Evolutionary conservation across 116 monocot species (phyloP), one percentile per base, ranked within the genome.

Genomic region (Dioscorea cayenensis): DNA sequence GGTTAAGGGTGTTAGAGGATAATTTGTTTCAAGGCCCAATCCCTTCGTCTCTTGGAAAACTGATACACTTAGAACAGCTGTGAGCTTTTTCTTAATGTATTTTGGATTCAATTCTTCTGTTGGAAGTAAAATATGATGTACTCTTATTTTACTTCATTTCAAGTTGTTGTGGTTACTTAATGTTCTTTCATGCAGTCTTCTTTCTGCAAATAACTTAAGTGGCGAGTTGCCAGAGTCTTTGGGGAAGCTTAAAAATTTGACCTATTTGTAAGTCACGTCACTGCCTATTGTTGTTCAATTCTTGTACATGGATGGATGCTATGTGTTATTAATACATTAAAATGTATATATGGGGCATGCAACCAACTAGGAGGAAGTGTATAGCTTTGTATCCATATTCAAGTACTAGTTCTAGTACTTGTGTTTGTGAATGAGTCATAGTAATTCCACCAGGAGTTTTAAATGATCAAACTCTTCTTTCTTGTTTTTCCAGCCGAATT

Each of bases 161-260:
- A 12, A 43, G 43, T 43, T 43, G 43, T 55, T 43, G 43, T 55
- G 55, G n/a, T 55, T 16, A 18, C 4, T 68, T 13, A 78, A 78
- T 16, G 28, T 20, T 23, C 36, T 7, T 50, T 49, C 20, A 13
- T 79, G 14, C 71, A 90, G 86, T 10, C 12, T 72, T 49, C 64
- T 77, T 27, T 37, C 76, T 11, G 67, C 60, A 14, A 86, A 90
- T 48, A 69, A 77, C 66, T 79, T 90, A 28, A 77, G 63, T 27
- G 89, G 89, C 7, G 78, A 79, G 68, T 70, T 90, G 49, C 89
- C 89, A 49, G 80, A 78, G 2, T 60, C 77, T 27, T 65, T 89
- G 12, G 83, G 85, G 23, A 76, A 81, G 50, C 80, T 89, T 14
- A 78, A 66, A 72, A 83, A 77, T 58, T 28, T 89, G 65, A 65